Percentiles rank a stretch among this genome's conserved stretches.
Evolutionary conservation across 1,284 basidiomycete species (phyloP).

Genomic region (Sporisorium reilianum): DNA sequence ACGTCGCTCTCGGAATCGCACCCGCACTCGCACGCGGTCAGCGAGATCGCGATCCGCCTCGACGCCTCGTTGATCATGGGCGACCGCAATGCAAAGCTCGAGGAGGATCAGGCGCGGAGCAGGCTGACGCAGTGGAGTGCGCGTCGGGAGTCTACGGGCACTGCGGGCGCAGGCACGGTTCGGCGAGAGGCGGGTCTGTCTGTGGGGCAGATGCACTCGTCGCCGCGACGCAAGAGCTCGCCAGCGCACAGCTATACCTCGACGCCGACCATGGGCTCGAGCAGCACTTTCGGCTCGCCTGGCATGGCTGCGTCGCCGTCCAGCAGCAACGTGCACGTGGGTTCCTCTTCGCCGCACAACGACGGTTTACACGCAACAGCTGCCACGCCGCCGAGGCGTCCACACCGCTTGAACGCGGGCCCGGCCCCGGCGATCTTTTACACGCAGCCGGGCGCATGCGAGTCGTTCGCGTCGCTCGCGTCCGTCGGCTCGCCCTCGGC

Average conservation of each 20-base stretch:
- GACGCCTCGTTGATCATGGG: slow-evolving; percentile 36
- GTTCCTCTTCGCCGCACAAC: neutral
- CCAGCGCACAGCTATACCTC: slow-evolving; percentile 23
- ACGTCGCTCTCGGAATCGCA: slow-evolving; percentile 8
- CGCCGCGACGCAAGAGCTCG: slow-evolving; percentile 1
- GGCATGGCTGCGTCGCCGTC: neutral
- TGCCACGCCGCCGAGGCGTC: slow-evolving; percentile 9
- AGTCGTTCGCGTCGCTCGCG: slow-evolving; percentile 33
- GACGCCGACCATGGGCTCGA: slow-evolving; percentile 18
- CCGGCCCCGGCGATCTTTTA: slow-evolving; percentile 23
- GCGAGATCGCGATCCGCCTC: slow-evolving; percentile 20
- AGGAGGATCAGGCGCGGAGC: slow-evolving; percentile 30
- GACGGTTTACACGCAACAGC: neutral
- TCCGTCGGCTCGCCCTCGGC: slow-evolving; percentile 19
- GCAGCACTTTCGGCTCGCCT: slow-evolving; percentile 19
- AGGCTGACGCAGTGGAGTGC: slow-evolving; percentile 27
- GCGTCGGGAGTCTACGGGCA: neutral
- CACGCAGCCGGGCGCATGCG: slow-evolving; percentile 23
- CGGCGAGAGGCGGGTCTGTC: neutral
- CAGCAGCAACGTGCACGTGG: neutral
- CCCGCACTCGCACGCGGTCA: neutral
- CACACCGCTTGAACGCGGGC: slow-evolving; percentile 12
- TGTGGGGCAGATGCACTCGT: neutral
- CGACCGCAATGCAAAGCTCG: slow-evolving; percentile 35
- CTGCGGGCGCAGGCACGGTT: neutral